Percentiles rank a stretch among this genome's conserved stretches.
These are phyloP conservation scores for Acanthamoeba castellanii DNA, from an alignment of 208 protist genomes.

Conservation along the genomic window DNA sequence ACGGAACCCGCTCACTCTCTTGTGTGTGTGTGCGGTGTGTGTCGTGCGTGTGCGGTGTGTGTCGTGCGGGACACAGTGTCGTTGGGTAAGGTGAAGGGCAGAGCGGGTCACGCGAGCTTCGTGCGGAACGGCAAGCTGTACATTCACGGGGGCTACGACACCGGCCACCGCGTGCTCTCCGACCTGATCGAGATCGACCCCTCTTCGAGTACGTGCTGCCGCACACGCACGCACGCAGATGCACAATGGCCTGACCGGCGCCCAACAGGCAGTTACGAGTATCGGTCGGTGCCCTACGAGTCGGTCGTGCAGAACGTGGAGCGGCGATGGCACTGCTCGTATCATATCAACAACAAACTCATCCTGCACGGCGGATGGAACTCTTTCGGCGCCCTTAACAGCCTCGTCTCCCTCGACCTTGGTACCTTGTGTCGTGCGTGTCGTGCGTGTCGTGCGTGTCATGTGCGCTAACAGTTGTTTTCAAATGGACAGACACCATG, in stretches of 20 bases:
- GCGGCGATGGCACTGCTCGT: constrained; percentile 68
- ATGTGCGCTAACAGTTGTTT: background rate
- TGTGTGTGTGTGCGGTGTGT: too few species aligned
- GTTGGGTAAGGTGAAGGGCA: constrained; percentile 26
- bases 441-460: background rate
- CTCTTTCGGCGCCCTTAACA: background rate
- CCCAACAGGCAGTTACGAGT: background rate
- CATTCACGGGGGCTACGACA: constrained; percentile 63
- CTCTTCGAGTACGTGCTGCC: constrained; percentile 1
- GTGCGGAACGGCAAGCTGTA: constrained; percentile 47
- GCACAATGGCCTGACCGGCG: background rate
- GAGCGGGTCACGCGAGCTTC: constrained; percentile 46
- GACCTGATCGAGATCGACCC: constrained; percentile 59
- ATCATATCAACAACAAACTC: background rate
- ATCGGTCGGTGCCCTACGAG: background rate
- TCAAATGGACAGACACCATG: background rate
- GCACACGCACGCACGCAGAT: background rate
- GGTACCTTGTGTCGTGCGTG: background rate
- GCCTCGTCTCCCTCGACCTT: constrained; percentile 7
- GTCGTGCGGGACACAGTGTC: background rate
- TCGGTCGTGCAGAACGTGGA: constrained; percentile 53
- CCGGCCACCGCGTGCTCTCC: background rate
- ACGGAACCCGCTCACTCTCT: background rate
- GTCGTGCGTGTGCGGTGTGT: too few species aligned
- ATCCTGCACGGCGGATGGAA: constrained; percentile 66